Evolutionary conservation across 192 early-diverging fungal species (phyloP), one percentile per base, ranked within the genome.

Genomic region (Backusella sp.): DNA sequence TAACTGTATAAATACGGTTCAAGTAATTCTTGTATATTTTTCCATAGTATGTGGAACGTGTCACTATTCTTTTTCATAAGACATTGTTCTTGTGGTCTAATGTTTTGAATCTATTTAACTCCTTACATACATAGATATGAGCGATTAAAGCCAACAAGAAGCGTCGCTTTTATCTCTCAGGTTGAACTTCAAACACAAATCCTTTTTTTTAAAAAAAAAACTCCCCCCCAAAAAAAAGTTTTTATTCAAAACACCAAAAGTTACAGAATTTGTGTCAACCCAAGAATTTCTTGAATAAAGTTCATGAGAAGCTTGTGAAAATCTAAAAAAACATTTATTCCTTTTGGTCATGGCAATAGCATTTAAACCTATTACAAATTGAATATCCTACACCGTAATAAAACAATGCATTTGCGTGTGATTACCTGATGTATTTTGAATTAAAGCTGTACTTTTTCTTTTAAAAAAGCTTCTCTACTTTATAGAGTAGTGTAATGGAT

Each of bases 31-130:
- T 62, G 23, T 56, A 21, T 26, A 1, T 56, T 62, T 26, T 62
- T 28, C 7, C 28, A 28, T 62, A 62, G 12, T 28, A 6, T 28
- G 56, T 62, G 26, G 23, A 62, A 62, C 56, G 56, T 62, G 3
- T 4, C 23, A 62, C 56, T 26, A 32, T 26, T 59, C 19, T 17
- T 59, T 59, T 59, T 62, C 56, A 62, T 28, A 62, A 62, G 56
- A 62, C 56, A 62, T 62, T 62, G 56, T 62, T 62, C 56, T 62
- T 62, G 56, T 62, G 56, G 56, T 26, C 26, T 62, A 28, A 62
- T 62, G 26, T 62, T 62, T 62, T 23, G 56, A 56, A 49, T 7
- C 0, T 6, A n/a, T 19, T n/a, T 17, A 49, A n/a, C 19, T 7
- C 19, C 46, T n/a, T 49, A 49, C 4, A 4, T n/a, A 6, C n/a